Conservation (phyloP, 345 rosid species). For the Eucalyptus caleyi region DNA sequence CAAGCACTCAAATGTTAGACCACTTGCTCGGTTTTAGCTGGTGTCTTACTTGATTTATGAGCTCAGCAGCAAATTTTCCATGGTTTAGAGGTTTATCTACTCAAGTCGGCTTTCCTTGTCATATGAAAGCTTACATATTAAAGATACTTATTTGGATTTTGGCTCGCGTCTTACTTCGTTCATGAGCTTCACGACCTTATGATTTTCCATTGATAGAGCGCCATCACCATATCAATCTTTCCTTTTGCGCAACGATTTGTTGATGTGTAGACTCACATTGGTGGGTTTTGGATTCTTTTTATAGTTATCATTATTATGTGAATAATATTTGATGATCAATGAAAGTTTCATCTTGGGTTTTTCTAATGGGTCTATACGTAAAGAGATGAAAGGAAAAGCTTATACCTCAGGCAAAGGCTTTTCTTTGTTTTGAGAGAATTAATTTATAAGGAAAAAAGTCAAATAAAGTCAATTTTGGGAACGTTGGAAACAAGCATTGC, state of each 20-base stretch:
- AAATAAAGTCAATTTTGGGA: not conserved
- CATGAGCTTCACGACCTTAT: not conserved
- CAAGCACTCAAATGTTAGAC: not conserved
- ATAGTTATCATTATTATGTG: not conserved
- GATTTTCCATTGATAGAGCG: fast-evolving
- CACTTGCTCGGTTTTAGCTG: fast-evolving
- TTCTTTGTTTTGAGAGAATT: not conserved
- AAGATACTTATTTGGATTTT: not conserved
- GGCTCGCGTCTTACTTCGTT: not conserved
- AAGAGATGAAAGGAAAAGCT: not conserved
- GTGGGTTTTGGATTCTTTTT: not conserved
- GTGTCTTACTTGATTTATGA: not conserved
- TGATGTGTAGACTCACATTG: not conserved
- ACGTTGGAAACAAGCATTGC: not conserved
- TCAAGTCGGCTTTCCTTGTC: not conserved
- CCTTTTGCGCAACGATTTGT: not conserved
- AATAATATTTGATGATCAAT: not conserved
- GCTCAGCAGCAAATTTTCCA: not conserved
- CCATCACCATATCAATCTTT: not conserved
- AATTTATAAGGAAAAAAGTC: not conserved
- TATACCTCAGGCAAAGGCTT: not conserved
- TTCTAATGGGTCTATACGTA: not conserved
- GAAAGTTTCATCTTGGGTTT: not conserved
- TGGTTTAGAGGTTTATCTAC: not conserved
- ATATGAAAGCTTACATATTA: not conserved